phyloP scores from a whole-genome alignment of 2,329 filamentous ascomycete genomes.

The Arthroderma uncinatum region DNA sequence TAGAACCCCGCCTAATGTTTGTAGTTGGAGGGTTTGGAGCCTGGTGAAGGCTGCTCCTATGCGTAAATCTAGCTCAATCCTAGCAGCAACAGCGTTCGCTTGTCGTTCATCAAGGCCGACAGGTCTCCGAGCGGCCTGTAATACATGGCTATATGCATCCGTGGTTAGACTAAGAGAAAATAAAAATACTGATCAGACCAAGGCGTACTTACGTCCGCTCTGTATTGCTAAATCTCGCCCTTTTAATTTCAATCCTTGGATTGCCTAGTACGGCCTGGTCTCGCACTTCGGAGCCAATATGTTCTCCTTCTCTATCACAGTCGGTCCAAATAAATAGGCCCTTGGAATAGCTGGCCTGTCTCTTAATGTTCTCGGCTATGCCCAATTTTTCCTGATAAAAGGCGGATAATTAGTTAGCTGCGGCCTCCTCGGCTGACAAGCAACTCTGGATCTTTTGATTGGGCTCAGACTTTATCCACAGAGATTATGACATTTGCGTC shows the following conservation, averaged over 20 bases:
- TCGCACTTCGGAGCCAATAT: conserved; percentile 86
- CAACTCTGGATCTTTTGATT: not conserved
- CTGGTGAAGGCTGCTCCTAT: conserved; percentile 90
- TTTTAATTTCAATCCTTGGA: conserved; percentile 60
- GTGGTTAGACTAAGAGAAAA: conserved; percentile 13
- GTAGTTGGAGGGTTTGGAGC: conserved; percentile 70
- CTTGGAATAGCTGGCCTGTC: conserved; percentile 60
- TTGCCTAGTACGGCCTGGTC: conserved; percentile 69
- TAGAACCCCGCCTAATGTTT: conserved; percentile 56
- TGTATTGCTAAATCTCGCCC: conserved; percentile 91
- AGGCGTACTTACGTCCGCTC: conserved; percentile 59
- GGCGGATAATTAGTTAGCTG: not conserved
- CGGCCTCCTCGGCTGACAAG: not conserved
- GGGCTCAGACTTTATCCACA: conserved; percentile 31
- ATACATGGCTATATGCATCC: conserved; percentile 56
- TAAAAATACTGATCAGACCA: conserved; percentile 6
- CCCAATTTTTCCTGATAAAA: conserved; percentile 56
- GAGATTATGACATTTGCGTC: conserved; percentile 61
- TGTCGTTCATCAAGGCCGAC: conserved; percentile 72
- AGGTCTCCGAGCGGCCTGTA: conserved; percentile 68
- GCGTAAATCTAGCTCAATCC: conserved; percentile 84
- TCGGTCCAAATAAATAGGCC: conserved; percentile 96
- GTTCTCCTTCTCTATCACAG: conserved; percentile 93
- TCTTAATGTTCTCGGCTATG: conserved; percentile 75
- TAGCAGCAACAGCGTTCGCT: conserved; percentile 73